A percentile compares a stretch with the other conserved stretches of the same genome.
phyloP scores from a whole-genome alignment of 2,329 filamentous ascomycete species.

The Microsporum ferrugineum region DNA sequence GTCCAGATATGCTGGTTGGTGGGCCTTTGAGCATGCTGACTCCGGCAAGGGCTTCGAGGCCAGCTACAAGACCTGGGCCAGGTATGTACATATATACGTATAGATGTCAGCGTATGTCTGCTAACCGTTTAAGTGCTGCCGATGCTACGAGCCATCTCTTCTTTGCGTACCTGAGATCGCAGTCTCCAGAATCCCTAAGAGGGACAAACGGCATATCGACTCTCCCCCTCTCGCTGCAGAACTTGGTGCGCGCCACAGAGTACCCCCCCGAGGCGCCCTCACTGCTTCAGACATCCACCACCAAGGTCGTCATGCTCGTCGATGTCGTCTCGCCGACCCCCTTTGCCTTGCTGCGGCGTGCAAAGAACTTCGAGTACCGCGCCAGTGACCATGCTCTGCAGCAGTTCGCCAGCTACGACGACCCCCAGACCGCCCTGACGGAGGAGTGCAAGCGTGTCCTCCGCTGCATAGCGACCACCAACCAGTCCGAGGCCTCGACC shows the following conservation, averaged over 20 bases:
- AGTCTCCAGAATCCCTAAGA: constrained; percentile 63
- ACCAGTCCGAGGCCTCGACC: constrained; percentile 67
- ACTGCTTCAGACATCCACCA: constrained; percentile 66
- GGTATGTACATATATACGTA: constrained; percentile 39
- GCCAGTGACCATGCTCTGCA: constrained; percentile 77
- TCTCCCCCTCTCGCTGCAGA: constrained; percentile 81
- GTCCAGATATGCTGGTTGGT: constrained; percentile 93
- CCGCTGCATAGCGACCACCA: constrained; percentile 73
- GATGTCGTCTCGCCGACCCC: constrained; percentile 89
- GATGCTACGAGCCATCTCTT: constrained; percentile 95
- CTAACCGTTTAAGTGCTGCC: constrained; percentile 46
- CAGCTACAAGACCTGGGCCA: constrained; percentile 80
- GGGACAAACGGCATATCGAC: constrained; percentile 67
- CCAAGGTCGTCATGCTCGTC: constrained; percentile 93
- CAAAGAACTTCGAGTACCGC: constrained; percentile 90
- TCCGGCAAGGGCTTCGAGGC: constrained; percentile 85
- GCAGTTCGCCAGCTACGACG: constrained; percentile 76
- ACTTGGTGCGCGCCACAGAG: constrained; percentile 80
- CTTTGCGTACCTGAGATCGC: constrained; percentile 87
- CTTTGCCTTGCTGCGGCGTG: constrained; percentile 77
- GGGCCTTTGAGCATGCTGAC: constrained; percentile 89
- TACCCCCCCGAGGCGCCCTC: constrained; percentile 75
- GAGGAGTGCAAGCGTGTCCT: constrained; percentile 90
- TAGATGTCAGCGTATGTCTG: constrained; percentile 33
- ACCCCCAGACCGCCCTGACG: constrained; percentile 75